These are phyloP conservation scores for Pigoraptor vietnamica DNA, from an alignment of 78 protist species.

Conservation along the genomic window DNA sequence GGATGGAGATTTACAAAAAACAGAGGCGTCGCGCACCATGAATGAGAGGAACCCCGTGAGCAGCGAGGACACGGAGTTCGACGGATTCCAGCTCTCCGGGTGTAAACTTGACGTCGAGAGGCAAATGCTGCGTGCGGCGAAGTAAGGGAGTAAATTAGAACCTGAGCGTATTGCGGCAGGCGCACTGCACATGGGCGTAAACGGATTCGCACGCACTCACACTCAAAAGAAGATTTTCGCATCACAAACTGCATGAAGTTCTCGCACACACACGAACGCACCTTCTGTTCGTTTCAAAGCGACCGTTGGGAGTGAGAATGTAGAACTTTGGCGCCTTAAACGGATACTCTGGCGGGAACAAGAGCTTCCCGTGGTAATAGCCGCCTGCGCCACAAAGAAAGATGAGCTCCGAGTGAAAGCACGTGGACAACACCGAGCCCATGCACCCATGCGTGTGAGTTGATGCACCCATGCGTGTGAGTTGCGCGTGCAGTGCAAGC, in stretches of 20 bases:
- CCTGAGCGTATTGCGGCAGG: background rate
- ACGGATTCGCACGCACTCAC: too few relatives aligned
- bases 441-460: too few relatives aligned
- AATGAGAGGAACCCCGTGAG: slow-evolving; percentile 71
- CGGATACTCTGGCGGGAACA: slow-evolving; percentile 50
- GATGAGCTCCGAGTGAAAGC: background rate
- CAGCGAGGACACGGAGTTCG: slow-evolving; percentile 53
- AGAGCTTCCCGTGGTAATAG: slow-evolving; percentile 31
- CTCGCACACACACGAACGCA: background rate
- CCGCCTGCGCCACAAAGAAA: slow-evolving; percentile 9
- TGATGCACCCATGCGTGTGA: background rate
- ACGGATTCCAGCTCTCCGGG: slow-evolving; percentile 66
- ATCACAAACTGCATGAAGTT: too few relatives aligned
- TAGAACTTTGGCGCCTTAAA: slow-evolving; percentile 62
- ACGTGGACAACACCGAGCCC: too few relatives aligned
- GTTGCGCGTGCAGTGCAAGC: background rate
- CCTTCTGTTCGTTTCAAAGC: slow-evolving; percentile 44
- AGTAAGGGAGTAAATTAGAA: background rate
- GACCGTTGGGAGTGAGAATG: slow-evolving; percentile 71
- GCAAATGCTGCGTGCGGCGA: slow-evolving; percentile 50
- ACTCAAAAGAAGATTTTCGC: too few relatives aligned
- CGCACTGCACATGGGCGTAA: background rate
- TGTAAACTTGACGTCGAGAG: slow-evolving; percentile 74
- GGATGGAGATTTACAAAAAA: background rate
- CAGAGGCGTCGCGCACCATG: background rate